Evolutionary conservation across 2,329 filamentous ascomycete species (phyloP), one percentile per base, ranked within the genome.

Genomic region (Xylariomycetidae sp.): DNA sequence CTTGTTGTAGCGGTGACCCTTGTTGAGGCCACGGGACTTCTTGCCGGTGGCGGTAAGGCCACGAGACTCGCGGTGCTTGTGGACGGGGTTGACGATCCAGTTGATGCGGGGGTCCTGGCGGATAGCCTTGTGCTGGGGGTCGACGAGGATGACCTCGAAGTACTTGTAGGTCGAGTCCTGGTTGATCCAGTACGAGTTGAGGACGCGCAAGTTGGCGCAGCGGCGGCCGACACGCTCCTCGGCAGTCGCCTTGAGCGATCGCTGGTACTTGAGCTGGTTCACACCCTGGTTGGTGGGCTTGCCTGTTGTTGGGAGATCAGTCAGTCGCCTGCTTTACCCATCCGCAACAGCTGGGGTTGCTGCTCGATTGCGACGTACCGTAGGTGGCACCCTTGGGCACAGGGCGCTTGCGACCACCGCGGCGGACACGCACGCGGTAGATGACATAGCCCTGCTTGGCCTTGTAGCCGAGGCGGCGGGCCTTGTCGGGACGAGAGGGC

Each of bases 121-220:
- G 79, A 98, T 98, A 64, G 92, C 92, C 82, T 96, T 96, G 86
- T 98, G 92, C 77, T 93, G 85, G 67, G 92, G 92, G 76, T 98
- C 92, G 65, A 98, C 90, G 63, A 95, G 86, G 76, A 98, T 96
- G 71, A 96, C 82, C 76, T 98, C 92, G 78, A 80, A 98, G 85
- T 98, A 98, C 81, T 98, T 98, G 86, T 96, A 98, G 72, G 92
- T 98, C 44, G 89, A 95, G 78, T 98, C 92, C 80, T 96, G 88
- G 85, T 98, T 98, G 79, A 98, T 87, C 93, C 93, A 98, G 89
- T 98, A 98, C 49, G 90, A 96, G 85, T 98, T 98, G 63, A 98
- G 85, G 64, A 98, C 92, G 65, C 92, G 88, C 69, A 98, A 74
- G 76, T 98, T 98, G 73, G 89, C 88, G 77, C 89, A 95, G 68